Evolutionary conservation across 1,284 basidiomycete species (phyloP).

Genomic region (Phylloboletellus chloephorus): DNA sequence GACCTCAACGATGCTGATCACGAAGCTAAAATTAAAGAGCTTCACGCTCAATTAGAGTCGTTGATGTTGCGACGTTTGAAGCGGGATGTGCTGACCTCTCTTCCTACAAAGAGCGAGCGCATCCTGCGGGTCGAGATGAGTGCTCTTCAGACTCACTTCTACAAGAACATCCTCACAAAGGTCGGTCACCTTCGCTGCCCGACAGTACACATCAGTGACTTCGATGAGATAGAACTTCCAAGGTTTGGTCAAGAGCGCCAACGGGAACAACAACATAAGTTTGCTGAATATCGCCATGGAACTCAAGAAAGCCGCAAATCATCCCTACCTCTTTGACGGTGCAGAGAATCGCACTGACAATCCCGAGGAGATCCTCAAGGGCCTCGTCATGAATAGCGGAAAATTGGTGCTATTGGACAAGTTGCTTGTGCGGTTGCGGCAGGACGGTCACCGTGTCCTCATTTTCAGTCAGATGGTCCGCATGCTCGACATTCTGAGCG

Average conservation of each 20-base stretch:
- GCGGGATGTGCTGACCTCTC: constrained; percentile 93
- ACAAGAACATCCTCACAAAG: constrained; percentile 98
- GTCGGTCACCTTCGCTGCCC: constrained; percentile 34
- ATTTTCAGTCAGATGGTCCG: constrained; percentile 99
- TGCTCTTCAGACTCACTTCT: constrained; percentile 94
- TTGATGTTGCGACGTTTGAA: constrained; percentile 96
- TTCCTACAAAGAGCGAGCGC: constrained; percentile 97
- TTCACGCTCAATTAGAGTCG: constrained; percentile 90
- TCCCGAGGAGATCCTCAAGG: constrained; percentile 86
- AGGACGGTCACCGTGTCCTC: constrained; percentile 91
- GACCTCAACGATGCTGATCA: constrained; percentile 92
- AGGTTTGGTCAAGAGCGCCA: constrained; percentile 84
- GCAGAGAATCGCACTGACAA: constrained; percentile 77
- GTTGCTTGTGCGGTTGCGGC: constrained; percentile 82
- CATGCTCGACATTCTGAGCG: constrained; percentile 96
- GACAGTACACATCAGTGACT: constrained; percentile 8
- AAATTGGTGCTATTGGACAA: constrained; percentile 98
- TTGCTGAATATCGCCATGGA: constrained; percentile 96
- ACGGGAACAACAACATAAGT: constrained; percentile 82
- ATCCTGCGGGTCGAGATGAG: constrained; percentile 98
- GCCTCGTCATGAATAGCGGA: constrained; percentile 95
- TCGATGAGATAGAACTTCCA: constrained; percentile 72
- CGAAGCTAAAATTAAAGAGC: constrained; percentile 90
- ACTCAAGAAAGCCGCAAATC: constrained; percentile 95
- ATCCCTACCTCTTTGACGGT: constrained; percentile 97